Evolutionary conservation across 305 asterid species (phyloP), one percentile per base, ranked within the genome.

Genomic region (Striga hermonthica): DNA sequence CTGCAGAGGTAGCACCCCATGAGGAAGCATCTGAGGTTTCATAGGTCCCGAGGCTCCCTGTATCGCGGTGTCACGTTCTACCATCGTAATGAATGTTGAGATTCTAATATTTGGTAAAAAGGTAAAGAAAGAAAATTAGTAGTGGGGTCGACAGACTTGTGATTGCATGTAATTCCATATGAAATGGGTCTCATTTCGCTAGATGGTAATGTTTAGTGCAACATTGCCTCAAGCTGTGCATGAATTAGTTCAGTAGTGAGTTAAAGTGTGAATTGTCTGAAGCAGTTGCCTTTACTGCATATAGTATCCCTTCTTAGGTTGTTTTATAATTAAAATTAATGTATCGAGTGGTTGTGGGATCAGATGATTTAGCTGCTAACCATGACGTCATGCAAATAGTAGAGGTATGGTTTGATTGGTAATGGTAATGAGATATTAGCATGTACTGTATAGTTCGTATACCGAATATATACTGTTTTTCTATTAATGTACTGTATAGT

Each of bases 301-400:
- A 38, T 60, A 22, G 31, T 22, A 22, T 22, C 1, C 58, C 48
- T 68, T 45, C 45, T 52, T 69, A 22, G 4, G 14, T n/a, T 31
- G 8, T 70, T 28, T 60, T 70, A 13, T 41, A 39, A 6, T 71
- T 44, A n/a, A 72, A 66, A 41, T 15, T 58, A 67, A 41, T 78
- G 44, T 82, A 73, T 73, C 85, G 90, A 97, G 99, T 93, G 66
- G 95, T 93, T 60, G 91, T 93, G 77, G 99, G 97, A 44, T 93
- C 99, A 3, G 99, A 90, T 78, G 97, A 93, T 80, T 84, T 93
- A 74, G 86, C 99, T 78, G 97, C 99, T 76, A 93, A 93, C 84
- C 97, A 93, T 62, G 99, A 93, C 70, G 99, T 93, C 75, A 81
- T 93, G 99, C 99, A 93, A 82, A 93, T 93, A 68, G 97, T 93